These are phyloP conservation scores for Leptographium lundbergii DNA, from an alignment of 2,329 filamentous ascomycete genomes.

Conservation along the genomic window DNA sequence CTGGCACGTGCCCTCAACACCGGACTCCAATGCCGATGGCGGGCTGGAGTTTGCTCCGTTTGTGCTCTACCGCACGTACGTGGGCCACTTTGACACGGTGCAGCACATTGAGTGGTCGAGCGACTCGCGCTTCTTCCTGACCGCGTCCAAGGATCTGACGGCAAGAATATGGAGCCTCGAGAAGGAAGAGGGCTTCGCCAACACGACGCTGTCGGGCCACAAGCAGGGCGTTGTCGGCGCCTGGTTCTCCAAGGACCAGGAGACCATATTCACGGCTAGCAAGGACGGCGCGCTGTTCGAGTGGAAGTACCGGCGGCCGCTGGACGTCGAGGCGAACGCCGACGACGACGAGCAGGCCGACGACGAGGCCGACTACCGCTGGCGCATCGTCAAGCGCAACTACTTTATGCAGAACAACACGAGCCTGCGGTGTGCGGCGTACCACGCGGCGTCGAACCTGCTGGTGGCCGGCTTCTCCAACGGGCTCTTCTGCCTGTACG, in stretches of 20 bases:
- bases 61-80: slow-evolving; percentile 72
- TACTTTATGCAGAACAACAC: slow-evolving; percentile 90
- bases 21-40: slow-evolving; percentile 63
- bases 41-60: slow-evolving; percentile 94
- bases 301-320: slow-evolving; percentile 67
- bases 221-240: slow-evolving; percentile 82
- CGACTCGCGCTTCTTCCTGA: slow-evolving; percentile 92
- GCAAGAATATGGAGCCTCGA: slow-evolving; percentile 91
- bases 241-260: slow-evolving; percentile 93
- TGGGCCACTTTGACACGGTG: slow-evolving; percentile 79
- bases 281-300: slow-evolving; percentile 94
- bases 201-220: slow-evolving; percentile 83
- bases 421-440: slow-evolving; percentile 79
- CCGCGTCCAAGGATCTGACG: slow-evolving; percentile 81
- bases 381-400: slow-evolving; percentile 83
- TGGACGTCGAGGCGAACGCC: slow-evolving; percentile 24
- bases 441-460: slow-evolving; percentile 76
- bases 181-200: slow-evolving; percentile 73
- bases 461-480: slow-evolving; percentile 95
- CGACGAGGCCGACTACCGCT: slow-evolving; percentile 57
- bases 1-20: slow-evolving; percentile 89
- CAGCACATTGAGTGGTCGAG: slow-evolving; percentile 86
- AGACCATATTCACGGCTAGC: slow-evolving; percentile 90
- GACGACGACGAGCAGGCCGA: slow-evolving; percentile 48
- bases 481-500: slow-evolving; percentile 85